These are phyloP conservation scores for Phytophthora citrophthora DNA, from an alignment of 352 stramenopile species.

Conservation along the genomic window DNA sequence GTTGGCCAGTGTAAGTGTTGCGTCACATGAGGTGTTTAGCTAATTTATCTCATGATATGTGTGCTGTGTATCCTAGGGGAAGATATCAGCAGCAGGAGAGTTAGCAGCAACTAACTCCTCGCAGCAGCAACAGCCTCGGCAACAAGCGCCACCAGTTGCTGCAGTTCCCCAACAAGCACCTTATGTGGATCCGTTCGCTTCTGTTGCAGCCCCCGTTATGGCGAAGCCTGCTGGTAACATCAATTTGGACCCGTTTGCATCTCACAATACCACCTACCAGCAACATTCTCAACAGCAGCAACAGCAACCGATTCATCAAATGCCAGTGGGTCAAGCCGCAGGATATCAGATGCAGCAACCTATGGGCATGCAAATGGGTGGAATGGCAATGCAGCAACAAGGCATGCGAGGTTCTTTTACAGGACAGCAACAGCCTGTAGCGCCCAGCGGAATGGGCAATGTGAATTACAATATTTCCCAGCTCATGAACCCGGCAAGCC, in stretches of 20 bases:
- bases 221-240: constrained; percentile 55
- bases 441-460: constrained; percentile 24
- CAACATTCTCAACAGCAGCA: constrained; percentile 27
- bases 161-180: constrained; percentile 19
- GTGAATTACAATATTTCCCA: constrained; percentile 88
- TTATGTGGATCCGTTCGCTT: constrained; percentile 74
- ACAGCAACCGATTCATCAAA: constrained; percentile 28
- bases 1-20: constrained; percentile 55
- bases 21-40: constrained; percentile 1
- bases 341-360: constrained; percentile 29
- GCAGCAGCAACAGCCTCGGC: constrained; percentile 29
- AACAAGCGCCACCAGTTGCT: constrained; percentile 15
- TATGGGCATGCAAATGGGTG: constrained; percentile 28
- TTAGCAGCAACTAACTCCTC: constrained; percentile 1
- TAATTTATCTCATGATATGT: constrained; percentile 20
- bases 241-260: constrained; percentile 59
- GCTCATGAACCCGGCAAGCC: constrained; percentile 79
- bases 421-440: constrained; percentile 26
- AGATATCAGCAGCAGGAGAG: constrained; percentile 28
- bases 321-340: constrained; percentile 9
- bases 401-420: constrained; percentile 25
- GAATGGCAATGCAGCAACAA: constrained; percentile 36
- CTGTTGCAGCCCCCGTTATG: constrained; percentile 44
- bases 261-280: constrained; percentile 29
- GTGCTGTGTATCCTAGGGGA: constrained; percentile 34